phyloP scores from a whole-genome alignment of 768 basidiomycete species.

The Trametes sanguinea region DNA sequence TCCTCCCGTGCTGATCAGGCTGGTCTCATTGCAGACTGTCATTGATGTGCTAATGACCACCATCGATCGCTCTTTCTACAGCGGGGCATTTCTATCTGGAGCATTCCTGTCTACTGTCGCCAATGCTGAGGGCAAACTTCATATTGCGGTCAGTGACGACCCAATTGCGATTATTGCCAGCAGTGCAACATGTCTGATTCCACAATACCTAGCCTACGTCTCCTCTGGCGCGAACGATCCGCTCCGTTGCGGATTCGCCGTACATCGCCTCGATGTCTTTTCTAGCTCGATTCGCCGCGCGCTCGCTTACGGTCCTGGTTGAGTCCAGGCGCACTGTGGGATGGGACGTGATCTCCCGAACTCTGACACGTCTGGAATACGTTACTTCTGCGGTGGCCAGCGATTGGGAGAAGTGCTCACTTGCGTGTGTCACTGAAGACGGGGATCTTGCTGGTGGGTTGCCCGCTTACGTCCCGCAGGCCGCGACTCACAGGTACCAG shows the following conservation, averaged over 20 bases:
- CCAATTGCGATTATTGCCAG: not conserved
- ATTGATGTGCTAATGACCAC: conserved; percentile 42
- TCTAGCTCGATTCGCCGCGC: conserved; percentile 27
- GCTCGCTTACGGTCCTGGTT: conserved; percentile 27
- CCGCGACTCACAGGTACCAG: conserved; percentile 29
- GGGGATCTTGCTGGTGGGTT: conserved; percentile 30
- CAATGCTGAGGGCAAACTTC: conserved; percentile 17
- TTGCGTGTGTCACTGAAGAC: conserved; percentile 32
- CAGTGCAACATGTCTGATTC: not conserved
- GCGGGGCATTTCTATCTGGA: conserved; percentile 53
- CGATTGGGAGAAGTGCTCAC: conserved; percentile 33
- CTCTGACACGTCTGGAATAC: conserved; percentile 22
- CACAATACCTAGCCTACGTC: conserved; percentile 6
- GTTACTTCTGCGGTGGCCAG: conserved; percentile 28
- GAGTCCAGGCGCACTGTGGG: conserved; percentile 29
- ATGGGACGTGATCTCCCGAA: conserved; percentile 30
- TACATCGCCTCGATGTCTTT: conserved; percentile 30
- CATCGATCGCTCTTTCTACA: conserved; percentile 55
- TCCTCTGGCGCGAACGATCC: conserved; percentile 21
- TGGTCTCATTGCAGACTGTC: conserved; percentile 31
- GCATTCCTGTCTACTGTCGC: conserved; percentile 27
- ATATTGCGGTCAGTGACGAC: conserved; percentile 18
- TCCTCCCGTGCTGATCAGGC: not conserved
- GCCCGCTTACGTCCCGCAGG: not conserved
- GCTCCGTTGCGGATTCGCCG: conserved; percentile 22